Evolutionary conservation across 73 alveolate species (phyloP).

Genomic region (Effrenium voratum): DNA sequence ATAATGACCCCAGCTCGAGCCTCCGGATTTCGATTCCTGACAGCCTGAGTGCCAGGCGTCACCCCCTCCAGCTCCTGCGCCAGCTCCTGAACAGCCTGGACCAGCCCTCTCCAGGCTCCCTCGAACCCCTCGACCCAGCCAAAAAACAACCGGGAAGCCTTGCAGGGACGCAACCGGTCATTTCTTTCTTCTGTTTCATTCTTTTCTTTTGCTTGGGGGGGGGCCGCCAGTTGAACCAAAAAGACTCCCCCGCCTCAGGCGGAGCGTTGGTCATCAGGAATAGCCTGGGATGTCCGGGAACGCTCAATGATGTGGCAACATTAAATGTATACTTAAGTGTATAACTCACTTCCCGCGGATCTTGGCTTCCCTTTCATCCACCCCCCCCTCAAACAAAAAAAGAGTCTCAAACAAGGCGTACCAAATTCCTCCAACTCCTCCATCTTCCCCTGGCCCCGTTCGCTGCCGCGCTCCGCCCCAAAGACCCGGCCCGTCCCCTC

Average conservation of each 20-base stretch:
- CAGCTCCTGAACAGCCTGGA: conserved; percentile 7
- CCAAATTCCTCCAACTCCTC: not conserved
- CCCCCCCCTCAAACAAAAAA: not conserved
- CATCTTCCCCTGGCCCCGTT: not conserved
- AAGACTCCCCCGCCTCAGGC: not conserved
- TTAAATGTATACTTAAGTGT: not conserved
- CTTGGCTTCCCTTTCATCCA: not conserved
- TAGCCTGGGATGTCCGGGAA: not conserved
- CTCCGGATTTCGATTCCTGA: not conserved
- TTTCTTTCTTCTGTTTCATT: not conserved
- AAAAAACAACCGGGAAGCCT: not conserved
- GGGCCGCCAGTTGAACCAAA: not conserved
- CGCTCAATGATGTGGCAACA: not conserved
- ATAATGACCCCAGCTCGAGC: not conserved
- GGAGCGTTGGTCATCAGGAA: conserved; percentile 42
- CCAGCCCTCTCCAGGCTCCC: not conserved
- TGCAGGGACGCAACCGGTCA: not conserved
- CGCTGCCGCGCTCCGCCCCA: not conserved
- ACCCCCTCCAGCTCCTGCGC: not conserved
- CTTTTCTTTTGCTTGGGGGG: not conserved
- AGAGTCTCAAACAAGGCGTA: not conserved
- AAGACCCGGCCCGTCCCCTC: not conserved
- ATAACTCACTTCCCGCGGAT: not conserved
- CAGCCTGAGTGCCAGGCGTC: too few relatives aligned
- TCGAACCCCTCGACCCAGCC: not conserved